Percentiles rank a stretch among this genome's conserved stretches.
These are phyloP conservation scores for Penicillium coffeae DNA, from an alignment of 495 filamentous ascomycete genomes.

Conservation along the genomic window DNA sequence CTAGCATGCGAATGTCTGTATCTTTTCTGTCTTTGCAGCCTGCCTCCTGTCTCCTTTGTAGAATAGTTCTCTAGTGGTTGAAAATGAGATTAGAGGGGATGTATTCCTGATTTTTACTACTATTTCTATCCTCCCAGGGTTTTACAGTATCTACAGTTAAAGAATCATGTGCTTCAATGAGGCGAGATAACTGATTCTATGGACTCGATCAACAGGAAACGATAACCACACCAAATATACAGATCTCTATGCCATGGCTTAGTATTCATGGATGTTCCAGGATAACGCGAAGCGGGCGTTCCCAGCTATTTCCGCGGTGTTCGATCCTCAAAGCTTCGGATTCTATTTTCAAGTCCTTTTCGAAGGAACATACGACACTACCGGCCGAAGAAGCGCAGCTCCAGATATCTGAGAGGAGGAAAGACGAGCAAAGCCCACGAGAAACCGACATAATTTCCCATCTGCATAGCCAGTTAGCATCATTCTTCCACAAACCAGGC, in stretches of 20 bases:
- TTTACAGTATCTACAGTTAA: no score
- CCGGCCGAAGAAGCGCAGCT: constrained; percentile 43
- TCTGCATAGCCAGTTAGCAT: constrained; percentile 24
- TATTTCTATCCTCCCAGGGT: not conserved
- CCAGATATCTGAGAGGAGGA: constrained; percentile 47
- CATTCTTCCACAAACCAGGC: no score
- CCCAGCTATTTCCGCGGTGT: no score
- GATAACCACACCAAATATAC: no score
- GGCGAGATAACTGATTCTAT: no score
- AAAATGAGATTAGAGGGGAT: constrained; percentile 27
- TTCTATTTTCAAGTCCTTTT: not conserved
- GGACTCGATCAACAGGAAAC: no score
- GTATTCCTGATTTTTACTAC: constrained; percentile 7
- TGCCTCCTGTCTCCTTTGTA: constrained; percentile 37
- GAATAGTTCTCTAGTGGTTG: constrained; percentile 41
- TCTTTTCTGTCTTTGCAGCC: constrained; percentile 24
- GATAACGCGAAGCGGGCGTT: no score
- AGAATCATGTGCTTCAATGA: no score
- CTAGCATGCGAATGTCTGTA: constrained; percentile 13
- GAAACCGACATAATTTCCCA: constrained; percentile 52
- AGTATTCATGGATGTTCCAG: no score
- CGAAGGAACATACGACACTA: constrained; percentile 13
- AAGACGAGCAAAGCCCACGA: constrained; percentile 47
- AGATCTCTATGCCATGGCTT: no score
- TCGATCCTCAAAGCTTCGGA: not conserved